Evolutionary conservation across 2,329 filamentous ascomycete genomes (phyloP).

Genomic region (Colletotrichum agaves): DNA sequence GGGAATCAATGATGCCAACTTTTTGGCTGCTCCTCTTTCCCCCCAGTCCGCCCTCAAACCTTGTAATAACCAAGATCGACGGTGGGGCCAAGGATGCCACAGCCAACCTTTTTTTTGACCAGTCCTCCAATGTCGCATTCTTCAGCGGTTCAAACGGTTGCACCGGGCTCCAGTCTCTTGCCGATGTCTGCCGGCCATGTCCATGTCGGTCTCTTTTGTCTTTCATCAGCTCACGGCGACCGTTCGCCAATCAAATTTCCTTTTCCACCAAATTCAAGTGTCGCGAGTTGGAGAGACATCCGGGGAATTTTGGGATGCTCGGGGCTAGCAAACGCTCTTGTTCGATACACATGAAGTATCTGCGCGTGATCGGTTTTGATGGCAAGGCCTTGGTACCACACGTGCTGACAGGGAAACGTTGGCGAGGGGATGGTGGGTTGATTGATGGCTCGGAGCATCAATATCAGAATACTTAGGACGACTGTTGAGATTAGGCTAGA

Average conservation of each 20-base stretch:
- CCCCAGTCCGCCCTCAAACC: constrained; percentile 17
- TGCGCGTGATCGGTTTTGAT: constrained; percentile 13
- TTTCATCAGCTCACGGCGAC: constrained; percentile 21
- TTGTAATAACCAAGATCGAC: constrained; percentile 35
- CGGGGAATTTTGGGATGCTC: constrained; percentile 13
- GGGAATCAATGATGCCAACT: constrained; percentile 27
- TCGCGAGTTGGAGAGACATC: constrained; percentile 9
- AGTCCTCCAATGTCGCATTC: constrained; percentile 17
- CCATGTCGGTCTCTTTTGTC: not conserved
- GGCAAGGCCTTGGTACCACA: constrained; percentile 11
- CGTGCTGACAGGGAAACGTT: constrained; percentile 13
- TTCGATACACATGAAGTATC: not conserved
- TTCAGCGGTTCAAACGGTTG: not conserved
- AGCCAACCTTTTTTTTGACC: constrained; percentile 27
- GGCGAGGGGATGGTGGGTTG: not conserved
- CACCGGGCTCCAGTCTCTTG: not conserved
- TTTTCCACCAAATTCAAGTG: constrained; percentile 2
- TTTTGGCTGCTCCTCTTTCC: not conserved
- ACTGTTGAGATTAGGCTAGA: too few species aligned
- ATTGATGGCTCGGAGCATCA: too few species aligned
- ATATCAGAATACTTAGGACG: too few species aligned
- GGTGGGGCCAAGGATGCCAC: constrained; percentile 33
- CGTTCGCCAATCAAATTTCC: not conserved
- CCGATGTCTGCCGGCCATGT: not conserved
- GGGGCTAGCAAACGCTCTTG: not conserved